phyloP scores from a whole-genome alignment of 2,329 filamentous ascomycete species.

The Epichloe elymi region DNA sequence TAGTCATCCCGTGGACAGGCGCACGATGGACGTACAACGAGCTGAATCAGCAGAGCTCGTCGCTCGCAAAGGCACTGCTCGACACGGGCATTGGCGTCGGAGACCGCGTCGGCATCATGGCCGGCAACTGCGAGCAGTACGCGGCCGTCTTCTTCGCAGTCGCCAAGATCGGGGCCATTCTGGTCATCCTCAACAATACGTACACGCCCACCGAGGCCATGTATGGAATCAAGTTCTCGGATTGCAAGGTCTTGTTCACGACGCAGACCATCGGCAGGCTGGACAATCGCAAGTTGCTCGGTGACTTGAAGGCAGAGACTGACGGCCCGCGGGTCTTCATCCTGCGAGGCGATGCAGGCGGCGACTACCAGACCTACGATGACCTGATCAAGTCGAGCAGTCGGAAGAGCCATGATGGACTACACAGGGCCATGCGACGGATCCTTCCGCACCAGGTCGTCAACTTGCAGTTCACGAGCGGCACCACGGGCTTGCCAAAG shows the following conservation, averaged over 20 bases:
- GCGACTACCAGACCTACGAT: constrained; percentile 45
- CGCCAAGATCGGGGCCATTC: constrained; percentile 50
- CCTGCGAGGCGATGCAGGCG: constrained; percentile 38
- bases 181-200: constrained; percentile 73
- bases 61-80: constrained; percentile 51
- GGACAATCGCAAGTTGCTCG: constrained; percentile 48
- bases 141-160: constrained; percentile 61
- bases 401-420: constrained; percentile 31
- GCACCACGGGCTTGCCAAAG: constrained; percentile 62
- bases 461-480: constrained; percentile 64
- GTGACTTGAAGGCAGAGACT: constrained; percentile 33
- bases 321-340: constrained; percentile 42
- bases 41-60: constrained; percentile 47
- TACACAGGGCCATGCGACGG: constrained; percentile 39
- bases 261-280: constrained; percentile 54
- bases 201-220: constrained; percentile 62
- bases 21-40: constrained; percentile 60
- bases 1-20: constrained; percentile 65
- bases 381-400: constrained; percentile 41
- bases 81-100: constrained; percentile 53
- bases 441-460: constrained; percentile 54
- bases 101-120: constrained; percentile 64
- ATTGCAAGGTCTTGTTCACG: constrained; percentile 61
- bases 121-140: constrained; percentile 73
- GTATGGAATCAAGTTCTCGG: constrained; percentile 58